Base-by-base conservation (phyloP, 139 green algal species). In the Haematococcus lacustris region DNA sequence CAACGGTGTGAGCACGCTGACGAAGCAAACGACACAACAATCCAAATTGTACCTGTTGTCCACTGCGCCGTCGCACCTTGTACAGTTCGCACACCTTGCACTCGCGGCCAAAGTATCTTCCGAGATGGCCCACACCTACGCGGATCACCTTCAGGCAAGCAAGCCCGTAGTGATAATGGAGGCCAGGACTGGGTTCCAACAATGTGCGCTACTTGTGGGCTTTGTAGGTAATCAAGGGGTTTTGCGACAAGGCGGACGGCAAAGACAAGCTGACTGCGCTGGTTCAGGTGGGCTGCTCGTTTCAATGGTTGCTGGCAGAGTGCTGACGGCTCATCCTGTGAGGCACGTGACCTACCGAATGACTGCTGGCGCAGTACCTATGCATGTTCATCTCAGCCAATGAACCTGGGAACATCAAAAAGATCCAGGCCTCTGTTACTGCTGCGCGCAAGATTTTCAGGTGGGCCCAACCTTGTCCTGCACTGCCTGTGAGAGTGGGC, bases 191-290 rank as follows among this genome's bases (percentile, higher is more conserved):
- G 23, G 26, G 23, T 35, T 7, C 4, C 53, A 7, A 4, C 26
- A 32, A 35, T 64, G 30, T 21, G 4, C 26, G 21, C 53, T 23
- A 21, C 30, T 4, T 26, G 53, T 35, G 26, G 30, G 13, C 4
- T 32, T 64, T 64, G 67, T 85, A 96, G 88, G 80, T 87, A 25
- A 72, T 96, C 59, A 93, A 91, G 32, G 79, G 80, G 41, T 95
- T 97, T 68, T 84, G 93, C 25, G 86, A 85, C 38, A 97, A 96
- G 73, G 87, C 87, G 3, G 94, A 97, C 84, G 93, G 91, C 35
- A 89, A 91, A 38, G 94, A 98, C 85, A 98, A 98, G 85, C 86
- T 97, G 3, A 90, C 90, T 26, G 91, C 93, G 6, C 83, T 92
- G 0, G 79, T 98, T 25, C 92, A 97, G 89, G 86, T 93, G 60